Evolutionary conservation across 2,329 filamentous ascomycete genomes (phyloP).

Genomic region (Geosmithia putterillii): DNA sequence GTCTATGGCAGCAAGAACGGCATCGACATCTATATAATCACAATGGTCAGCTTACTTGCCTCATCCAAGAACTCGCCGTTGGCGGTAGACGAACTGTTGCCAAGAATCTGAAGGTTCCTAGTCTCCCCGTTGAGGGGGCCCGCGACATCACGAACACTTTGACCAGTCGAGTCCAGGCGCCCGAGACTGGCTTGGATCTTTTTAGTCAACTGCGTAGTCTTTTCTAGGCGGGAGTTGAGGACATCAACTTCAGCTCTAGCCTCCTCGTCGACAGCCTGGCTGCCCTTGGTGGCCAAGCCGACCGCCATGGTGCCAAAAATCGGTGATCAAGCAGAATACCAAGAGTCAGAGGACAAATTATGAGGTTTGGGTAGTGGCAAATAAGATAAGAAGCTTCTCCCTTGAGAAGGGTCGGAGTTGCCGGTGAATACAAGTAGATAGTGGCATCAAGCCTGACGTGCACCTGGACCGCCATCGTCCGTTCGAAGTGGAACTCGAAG

Average conservation of each 20-base stretch:
- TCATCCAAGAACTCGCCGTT: neutral
- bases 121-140: conserved; percentile 90
- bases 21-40: conserved; percentile 58
- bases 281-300: conserved; percentile 30
- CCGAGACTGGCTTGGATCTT: conserved; percentile 85
- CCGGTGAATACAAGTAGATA: neutral
- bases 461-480: neutral
- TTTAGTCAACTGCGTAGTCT: conserved; percentile 85
- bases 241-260: conserved; percentile 59
- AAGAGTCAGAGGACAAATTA: neutral
- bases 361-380: neutral
- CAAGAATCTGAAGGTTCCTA: conserved; percentile 75
- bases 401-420: neutral
- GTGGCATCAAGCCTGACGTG: neutral
- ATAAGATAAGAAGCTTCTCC: neutral
- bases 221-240: conserved; percentile 65
- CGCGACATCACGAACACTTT: conserved; percentile 83
- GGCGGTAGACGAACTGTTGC: conserved; percentile 48
- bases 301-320: conserved; percentile 31
- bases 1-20: conserved; percentile 76
- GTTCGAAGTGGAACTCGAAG: neutral
- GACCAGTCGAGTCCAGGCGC: conserved; percentile 75
- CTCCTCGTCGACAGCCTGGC: conserved; percentile 49
- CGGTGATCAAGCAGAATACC: conserved; percentile 28
- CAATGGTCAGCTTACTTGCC: neutral